Base-by-base conservation (phyloP, 2,329 filamentous ascomycete species). In the Pseudogymnoascus sp. region DNA sequence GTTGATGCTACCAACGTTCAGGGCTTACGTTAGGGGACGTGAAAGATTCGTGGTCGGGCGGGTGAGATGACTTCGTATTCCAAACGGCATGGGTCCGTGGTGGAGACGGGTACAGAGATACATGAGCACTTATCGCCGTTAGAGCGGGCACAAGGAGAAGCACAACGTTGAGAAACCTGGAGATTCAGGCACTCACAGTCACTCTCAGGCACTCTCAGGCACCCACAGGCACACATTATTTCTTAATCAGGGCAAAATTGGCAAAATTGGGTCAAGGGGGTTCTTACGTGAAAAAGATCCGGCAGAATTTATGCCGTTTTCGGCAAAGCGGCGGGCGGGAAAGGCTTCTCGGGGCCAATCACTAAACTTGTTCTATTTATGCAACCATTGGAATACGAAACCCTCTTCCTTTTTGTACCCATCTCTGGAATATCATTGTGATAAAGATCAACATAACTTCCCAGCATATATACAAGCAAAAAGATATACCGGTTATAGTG, bases 41-140 rank as follows among this genome's bases (percentile, higher is more conserved):
- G 49, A 56, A 56, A 34, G 49, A 56, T 56, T 56, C 49, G 46
- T 56, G 49, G 49, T 14, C 28, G 49, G 28, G 28, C 21, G 49
- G 21, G 49, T 56, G 49, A 56, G 46, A 34, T 56, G 46, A 56
- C 46, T 56, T 56, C 49, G 49, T 56, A 56, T 56, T 56, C 49
- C 49, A 56, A 56, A 56, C 28, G 34, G 5, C 49, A 56, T 56
- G 49, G 49, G 49, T 56, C 25, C 9, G 34, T 9, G 16, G 49
- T 56, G 49, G 49, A 18, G 49, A 56, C 11, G 9, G 46, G 25
- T 56, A 34, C 46, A 11, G 9, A 18, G 46, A n/a, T 56, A 56
- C 46, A 34, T 34, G 46, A 5, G n/a, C 1, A 18, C 25, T 31
- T 31, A 53, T 16, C n/a, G n/a, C 25, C 46, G 46, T 56, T 56